These are phyloP conservation scores for Echites panduratus DNA, from an alignment of 257 asterid species.

Conservation along the genomic window DNA sequence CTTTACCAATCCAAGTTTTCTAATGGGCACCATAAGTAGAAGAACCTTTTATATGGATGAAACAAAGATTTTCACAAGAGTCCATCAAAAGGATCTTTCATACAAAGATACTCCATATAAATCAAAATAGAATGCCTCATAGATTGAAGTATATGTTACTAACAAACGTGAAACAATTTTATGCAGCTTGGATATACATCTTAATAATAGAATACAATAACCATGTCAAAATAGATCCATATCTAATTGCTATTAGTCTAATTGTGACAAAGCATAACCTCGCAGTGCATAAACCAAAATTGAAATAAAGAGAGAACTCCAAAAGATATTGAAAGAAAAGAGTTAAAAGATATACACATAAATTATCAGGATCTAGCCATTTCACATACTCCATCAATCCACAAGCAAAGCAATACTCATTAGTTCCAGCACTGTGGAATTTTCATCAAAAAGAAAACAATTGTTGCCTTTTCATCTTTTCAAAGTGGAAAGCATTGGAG, in stretches of 20 bases:
- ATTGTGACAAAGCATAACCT: neutral
- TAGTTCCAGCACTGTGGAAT: no score
- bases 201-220: neutral
- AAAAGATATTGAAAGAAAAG: neutral
- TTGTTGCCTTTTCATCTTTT: neutral
- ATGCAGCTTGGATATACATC: neutral
- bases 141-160: neutral
- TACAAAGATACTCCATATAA: neutral
- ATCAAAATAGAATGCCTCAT: neutral
- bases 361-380: constrained; percentile 94
- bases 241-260: neutral
- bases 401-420: constrained; percentile 85
- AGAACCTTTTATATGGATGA: neutral
- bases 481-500: neutral
- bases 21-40: neutral
- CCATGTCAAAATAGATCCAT: no score
- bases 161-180: neutral
- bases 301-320: neutral
- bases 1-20: neutral
- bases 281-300: neutral
- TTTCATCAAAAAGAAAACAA: no score
- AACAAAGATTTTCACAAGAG: neutral
- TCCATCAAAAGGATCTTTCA: neutral
- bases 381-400: constrained; percentile 85
- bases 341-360: constrained; percentile 18